A percentile compares a stretch with the other conserved stretches of the same genome.
These are phyloP conservation scores for Aspergillus fijiensis DNA, from an alignment of 2,329 filamentous ascomycete genomes.

Conservation along the genomic window DNA sequence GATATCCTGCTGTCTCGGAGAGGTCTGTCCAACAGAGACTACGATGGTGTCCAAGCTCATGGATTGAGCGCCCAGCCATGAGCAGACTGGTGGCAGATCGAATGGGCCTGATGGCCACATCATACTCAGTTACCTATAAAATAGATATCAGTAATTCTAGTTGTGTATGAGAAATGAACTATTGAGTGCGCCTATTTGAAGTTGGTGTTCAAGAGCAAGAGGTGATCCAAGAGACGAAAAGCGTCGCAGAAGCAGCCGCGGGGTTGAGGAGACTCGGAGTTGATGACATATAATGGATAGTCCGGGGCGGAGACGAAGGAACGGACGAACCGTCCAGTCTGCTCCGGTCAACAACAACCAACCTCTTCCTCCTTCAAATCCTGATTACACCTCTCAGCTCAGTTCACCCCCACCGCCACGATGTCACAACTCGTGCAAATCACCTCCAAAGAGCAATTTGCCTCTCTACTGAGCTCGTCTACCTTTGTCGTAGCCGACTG, in stretches of 20 bases:
- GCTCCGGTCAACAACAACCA: neutral
- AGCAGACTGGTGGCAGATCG: neutral
- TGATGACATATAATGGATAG: slow-evolving; percentile 31
- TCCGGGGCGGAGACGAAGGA: neutral
- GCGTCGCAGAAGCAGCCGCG: neutral
- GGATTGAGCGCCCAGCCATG: neutral
- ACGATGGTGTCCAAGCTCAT: neutral
- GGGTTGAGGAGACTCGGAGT: slow-evolving; percentile 11
- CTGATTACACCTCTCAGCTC: slow-evolving; percentile 12
- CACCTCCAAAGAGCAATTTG: slow-evolving; percentile 66
- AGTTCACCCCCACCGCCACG: slow-evolving; percentile 21
- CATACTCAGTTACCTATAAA: neutral
- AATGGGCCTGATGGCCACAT: neutral
- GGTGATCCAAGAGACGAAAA: no score
- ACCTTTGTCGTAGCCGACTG: slow-evolving; percentile 85
- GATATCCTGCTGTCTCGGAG: no score
- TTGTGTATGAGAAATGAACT: neutral
- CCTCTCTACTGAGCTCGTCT: slow-evolving; percentile 66
- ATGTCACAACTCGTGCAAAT: slow-evolving; percentile 54
- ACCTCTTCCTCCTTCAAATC: slow-evolving; percentile 12
- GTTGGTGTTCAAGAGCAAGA: neutral
- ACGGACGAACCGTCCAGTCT: neutral
- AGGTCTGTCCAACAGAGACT: neutral
- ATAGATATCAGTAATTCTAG: neutral
- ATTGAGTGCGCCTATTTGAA: neutral